These are phyloP conservation scores for Monilinia polystroma DNA, from an alignment of 2,329 filamentous ascomycete species.

Conservation along the genomic window DNA sequence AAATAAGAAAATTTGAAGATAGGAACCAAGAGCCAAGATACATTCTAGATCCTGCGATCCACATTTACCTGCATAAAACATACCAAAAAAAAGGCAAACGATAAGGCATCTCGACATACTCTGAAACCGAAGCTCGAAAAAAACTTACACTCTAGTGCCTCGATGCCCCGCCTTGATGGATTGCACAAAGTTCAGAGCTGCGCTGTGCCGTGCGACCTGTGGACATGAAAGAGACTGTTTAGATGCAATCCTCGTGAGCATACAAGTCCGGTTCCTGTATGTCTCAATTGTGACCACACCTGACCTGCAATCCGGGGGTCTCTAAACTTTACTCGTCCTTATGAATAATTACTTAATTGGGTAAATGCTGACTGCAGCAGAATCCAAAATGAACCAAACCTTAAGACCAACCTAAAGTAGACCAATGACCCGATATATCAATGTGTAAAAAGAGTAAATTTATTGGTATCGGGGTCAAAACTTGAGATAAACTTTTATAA, in stretches of 20 bases:
- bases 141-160: background rate
- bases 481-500: conserved; percentile 1
- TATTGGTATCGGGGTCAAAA: background rate
- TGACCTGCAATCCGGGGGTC: conserved; percentile 11
- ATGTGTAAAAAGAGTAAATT: background rate
- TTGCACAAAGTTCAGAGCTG: conserved; percentile 7
- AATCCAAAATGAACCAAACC: background rate
- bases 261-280: conserved; percentile 19
- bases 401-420: background rate
- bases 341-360: conserved; percentile 1
- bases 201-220: conserved; percentile 8
- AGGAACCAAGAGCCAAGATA: background rate
- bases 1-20: conserved; percentile 12
- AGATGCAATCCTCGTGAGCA: conserved; percentile 8
- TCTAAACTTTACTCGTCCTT: background rate
- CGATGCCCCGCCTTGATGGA: conserved; percentile 9
- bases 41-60: background rate
- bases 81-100: background rate
- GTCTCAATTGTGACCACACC: conserved; percentile 11
- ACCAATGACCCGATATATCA: background rate
- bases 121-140: conserved; percentile 16
- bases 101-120: conserved; percentile 8
- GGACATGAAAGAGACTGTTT: background rate
- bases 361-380: conserved; percentile 16
- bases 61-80: background rate